These are phyloP conservation scores for Cercospora berteroae DNA, from an alignment of 2,329 filamentous ascomycete genomes.

Conservation along the genomic window DNA sequence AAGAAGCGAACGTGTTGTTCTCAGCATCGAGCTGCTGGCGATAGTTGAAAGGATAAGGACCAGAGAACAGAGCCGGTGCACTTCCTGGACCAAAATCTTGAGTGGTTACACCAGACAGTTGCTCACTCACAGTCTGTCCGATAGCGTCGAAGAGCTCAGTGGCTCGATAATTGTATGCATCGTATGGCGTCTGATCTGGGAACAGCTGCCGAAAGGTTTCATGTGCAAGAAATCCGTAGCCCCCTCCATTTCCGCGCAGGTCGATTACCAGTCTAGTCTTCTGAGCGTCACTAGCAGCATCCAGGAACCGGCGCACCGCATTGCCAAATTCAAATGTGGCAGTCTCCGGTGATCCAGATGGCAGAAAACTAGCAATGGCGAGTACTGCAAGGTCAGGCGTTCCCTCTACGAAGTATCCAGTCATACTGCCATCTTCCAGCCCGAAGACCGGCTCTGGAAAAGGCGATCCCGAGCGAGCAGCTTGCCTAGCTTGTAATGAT, in stretches of 20 bases:
- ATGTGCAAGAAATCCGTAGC: slow-evolving; percentile 44
- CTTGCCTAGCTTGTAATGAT: neutral
- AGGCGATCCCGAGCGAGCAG: neutral
- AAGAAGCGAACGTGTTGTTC: slow-evolving; percentile 36
- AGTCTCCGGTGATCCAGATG: slow-evolving; percentile 26
- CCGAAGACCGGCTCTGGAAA: neutral
- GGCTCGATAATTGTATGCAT: slow-evolving; percentile 45
- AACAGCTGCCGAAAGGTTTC: slow-evolving; percentile 56
- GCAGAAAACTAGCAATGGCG: slow-evolving; percentile 44
- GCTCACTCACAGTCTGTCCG: slow-evolving; percentile 33
- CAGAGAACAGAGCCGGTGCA: slow-evolving; percentile 2
- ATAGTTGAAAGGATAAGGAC: slow-evolving; percentile 37
- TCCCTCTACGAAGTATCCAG: slow-evolving; percentile 48
- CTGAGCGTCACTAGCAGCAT: slow-evolving; percentile 35
- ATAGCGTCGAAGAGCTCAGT: slow-evolving; percentile 41
- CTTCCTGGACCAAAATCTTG: neutral
- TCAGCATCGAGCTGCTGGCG: slow-evolving; percentile 27
- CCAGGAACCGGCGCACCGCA: slow-evolving; percentile 48
- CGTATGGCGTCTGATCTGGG: slow-evolving; percentile 48
- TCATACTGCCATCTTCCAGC: slow-evolving; percentile 29
- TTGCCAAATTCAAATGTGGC: slow-evolving; percentile 40
- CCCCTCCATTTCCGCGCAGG: slow-evolving; percentile 60
- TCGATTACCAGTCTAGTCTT: slow-evolving; percentile 63
- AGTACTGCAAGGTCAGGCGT: slow-evolving; percentile 49
- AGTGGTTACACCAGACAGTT: slow-evolving; percentile 1